Conservation (phyloP, 192 early-diverging fungal genomes). For the Mycoemilia scoparia region DNA sequence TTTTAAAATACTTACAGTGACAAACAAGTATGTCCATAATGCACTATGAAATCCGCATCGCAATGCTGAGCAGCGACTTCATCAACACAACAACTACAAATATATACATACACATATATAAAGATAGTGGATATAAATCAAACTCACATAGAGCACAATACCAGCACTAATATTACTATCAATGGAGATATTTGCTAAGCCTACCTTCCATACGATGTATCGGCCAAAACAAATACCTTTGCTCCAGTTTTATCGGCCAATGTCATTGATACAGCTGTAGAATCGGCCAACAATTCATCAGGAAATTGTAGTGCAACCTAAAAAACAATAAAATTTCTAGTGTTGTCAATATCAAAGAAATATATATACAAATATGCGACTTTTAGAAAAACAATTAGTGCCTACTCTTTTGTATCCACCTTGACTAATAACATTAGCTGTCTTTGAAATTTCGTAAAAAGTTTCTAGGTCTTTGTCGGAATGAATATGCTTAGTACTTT, state of each 20-base stretch:
- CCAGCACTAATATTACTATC: no score
- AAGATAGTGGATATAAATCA: no score
- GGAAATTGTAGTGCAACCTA: constrained; percentile 88
- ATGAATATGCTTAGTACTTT: constrained; percentile 6
- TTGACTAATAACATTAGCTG: constrained; percentile 27
- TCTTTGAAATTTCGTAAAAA: constrained; percentile 48
- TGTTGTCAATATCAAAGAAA: constrained; percentile 2
- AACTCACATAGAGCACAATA: no score
- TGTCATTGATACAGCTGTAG: constrained; percentile 38
- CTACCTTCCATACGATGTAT: constrained; percentile 94
- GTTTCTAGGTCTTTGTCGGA: constrained; percentile 17
- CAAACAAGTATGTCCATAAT: constrained; percentile 87
- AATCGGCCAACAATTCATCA: constrained; percentile 59
- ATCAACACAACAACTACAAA: constrained; percentile 97
- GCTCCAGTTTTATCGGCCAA: constrained; percentile 29
- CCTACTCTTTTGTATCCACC: constrained; percentile 25
- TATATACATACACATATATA: neutral
- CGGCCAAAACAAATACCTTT: constrained; percentile 65
- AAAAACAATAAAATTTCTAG: no score
- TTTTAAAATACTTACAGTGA: constrained; percentile 47
- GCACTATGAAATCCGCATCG: constrained; percentile 70
- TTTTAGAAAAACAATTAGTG: neutral
- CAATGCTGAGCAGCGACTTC: constrained; percentile 89
- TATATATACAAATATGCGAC: neutral
- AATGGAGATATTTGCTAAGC: no score